Percentiles rank a stretch among this genome's conserved stretches.
Evolutionary conservation across 2,329 filamentous ascomycete genomes (phyloP).

Genomic region (Aquanectria penicillioides): DNA sequence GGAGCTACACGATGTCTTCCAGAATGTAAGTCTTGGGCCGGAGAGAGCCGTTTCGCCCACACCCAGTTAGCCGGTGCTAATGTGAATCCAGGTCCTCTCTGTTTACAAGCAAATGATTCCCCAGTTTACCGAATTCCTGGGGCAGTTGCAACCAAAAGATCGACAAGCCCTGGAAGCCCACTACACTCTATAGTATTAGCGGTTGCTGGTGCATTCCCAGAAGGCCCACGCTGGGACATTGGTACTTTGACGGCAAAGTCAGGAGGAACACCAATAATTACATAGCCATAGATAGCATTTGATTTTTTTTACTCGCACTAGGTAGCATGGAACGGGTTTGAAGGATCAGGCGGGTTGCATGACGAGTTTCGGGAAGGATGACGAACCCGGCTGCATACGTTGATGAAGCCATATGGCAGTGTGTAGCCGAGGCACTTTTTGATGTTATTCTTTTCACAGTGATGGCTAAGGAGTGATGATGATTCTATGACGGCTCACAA

Average conservation of each 20-base stretch:
- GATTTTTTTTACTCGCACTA: constrained; percentile 33
- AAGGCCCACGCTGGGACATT: constrained; percentile 1
- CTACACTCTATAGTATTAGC: constrained; percentile 53
- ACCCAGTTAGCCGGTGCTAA: constrained; percentile 10
- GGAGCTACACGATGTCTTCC: constrained; percentile 77
- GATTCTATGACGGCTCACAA: constrained; percentile 17
- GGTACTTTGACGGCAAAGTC: constrained; percentile 18
- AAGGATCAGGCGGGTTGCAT: constrained; percentile 31
- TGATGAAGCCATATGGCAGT: constrained; percentile 5
- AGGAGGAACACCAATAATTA: constrained; percentile 33
- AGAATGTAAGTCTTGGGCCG: constrained; percentile 79
- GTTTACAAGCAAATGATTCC: constrained; percentile 69
- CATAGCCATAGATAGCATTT: constrained; percentile 46
- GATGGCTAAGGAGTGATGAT: constrained; percentile 3
- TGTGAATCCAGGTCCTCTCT: constrained; percentile 55
- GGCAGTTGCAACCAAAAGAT: constrained; percentile 60
- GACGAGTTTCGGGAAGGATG: constrained; percentile 21
- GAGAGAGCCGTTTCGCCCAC: neutral
- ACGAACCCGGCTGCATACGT: constrained; percentile 25
- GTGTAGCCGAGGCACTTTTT: constrained; percentile 5
- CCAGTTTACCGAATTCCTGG: constrained; percentile 65
- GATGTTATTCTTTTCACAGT: constrained; percentile 6
- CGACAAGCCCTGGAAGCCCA: constrained; percentile 59
- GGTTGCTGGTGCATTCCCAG: neutral
- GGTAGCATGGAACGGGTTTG: constrained; percentile 34